Evolutionary conservation across 371 early-diverging fungal species (phyloP).

Genomic region (Mortierella sp.): DNA sequence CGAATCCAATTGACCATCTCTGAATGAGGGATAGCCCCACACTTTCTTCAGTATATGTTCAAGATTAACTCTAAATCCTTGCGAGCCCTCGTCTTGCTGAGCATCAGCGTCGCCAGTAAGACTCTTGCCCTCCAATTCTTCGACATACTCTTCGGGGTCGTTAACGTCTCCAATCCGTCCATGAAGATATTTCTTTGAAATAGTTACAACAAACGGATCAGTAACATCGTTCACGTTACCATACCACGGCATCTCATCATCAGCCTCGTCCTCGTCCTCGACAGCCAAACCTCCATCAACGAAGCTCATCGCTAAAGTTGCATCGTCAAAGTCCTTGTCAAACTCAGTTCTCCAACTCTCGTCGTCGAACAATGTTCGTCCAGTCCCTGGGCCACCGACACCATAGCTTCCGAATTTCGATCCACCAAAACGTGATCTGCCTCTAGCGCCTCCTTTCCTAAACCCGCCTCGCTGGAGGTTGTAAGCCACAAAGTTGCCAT

Average conservation of each 20-base stretch:
- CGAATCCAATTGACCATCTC: conserved; percentile 63
- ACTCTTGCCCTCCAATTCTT: conserved; percentile 23
- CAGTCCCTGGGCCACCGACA: conserved; percentile 14
- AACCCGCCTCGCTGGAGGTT: conserved; percentile 37
- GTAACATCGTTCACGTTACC: conserved; percentile 29
- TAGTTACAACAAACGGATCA: conserved; percentile 38
- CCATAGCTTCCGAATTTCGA: conserved; percentile 26
- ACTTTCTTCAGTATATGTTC: conserved; percentile 51
- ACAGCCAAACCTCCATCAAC: conserved; percentile 11
- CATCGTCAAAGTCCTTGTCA: conserved; percentile 43
- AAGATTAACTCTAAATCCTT: conserved; percentile 51
- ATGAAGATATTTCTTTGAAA: conserved; percentile 27
- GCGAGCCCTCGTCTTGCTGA: not conserved
- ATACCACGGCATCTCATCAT: conserved; percentile 41
- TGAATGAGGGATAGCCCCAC: conserved; percentile 59
- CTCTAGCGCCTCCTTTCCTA: conserved; percentile 34
- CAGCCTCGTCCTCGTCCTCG: conserved; percentile 20
- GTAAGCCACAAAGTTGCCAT: conserved; percentile 51
- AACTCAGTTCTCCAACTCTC: conserved; percentile 45
- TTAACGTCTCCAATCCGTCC: conserved; percentile 23
- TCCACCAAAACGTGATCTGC: conserved; percentile 32
- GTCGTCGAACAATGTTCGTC: conserved; percentile 33
- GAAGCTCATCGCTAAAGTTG: conserved; percentile 21
- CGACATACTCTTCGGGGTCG: conserved; percentile 48
- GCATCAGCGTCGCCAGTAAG: not conserved